Conservation (phyloP, 2,329 filamentous ascomycete species). For the Fusarium incarnatum region DNA sequence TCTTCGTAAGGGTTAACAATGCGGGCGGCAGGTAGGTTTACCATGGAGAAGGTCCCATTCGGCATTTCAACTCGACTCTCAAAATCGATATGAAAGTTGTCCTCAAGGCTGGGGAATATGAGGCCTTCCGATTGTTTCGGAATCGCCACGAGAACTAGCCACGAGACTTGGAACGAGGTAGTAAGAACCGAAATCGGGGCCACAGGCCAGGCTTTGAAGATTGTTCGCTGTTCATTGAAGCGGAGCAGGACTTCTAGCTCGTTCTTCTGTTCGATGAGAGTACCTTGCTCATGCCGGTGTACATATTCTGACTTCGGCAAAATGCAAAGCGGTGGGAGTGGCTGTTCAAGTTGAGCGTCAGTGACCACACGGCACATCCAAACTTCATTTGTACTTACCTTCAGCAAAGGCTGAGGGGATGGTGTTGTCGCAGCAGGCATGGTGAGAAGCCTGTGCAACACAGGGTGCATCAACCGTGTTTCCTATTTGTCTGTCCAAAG, state of each 20-base stretch:
- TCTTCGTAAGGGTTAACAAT: conserved; percentile 51
- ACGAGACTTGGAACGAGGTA: conserved; percentile 48
- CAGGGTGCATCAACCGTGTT: background rate
- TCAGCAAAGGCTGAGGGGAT: background rate
- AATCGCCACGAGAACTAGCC: conserved; percentile 49
- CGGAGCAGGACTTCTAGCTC: conserved; percentile 43
- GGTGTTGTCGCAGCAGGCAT: conserved; percentile 1
- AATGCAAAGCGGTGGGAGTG: conserved; percentile 23
- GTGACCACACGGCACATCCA: background rate
- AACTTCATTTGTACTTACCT: conserved; percentile 8
- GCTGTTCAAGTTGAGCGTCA: conserved; percentile 16
- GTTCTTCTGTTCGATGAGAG: conserved; percentile 51
- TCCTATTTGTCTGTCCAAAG: background rate
- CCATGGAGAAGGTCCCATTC: conserved; percentile 42
- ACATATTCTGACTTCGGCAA: conserved; percentile 47
- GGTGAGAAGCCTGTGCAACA: background rate
- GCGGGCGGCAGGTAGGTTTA: conserved; percentile 42
- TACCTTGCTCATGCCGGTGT: conserved; percentile 48
- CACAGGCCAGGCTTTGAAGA: conserved; percentile 48
- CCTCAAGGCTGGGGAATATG: conserved; percentile 45
- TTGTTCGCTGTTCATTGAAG: conserved; percentile 42
- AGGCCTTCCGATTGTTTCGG: conserved; percentile 36
- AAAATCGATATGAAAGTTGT: conserved; percentile 48
- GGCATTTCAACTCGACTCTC: conserved; percentile 33
- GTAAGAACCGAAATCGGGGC: conserved; percentile 47